Evolutionary conservation across 2,329 filamentous ascomycete species (phyloP).

Genomic region (Diaporthe citri): DNA sequence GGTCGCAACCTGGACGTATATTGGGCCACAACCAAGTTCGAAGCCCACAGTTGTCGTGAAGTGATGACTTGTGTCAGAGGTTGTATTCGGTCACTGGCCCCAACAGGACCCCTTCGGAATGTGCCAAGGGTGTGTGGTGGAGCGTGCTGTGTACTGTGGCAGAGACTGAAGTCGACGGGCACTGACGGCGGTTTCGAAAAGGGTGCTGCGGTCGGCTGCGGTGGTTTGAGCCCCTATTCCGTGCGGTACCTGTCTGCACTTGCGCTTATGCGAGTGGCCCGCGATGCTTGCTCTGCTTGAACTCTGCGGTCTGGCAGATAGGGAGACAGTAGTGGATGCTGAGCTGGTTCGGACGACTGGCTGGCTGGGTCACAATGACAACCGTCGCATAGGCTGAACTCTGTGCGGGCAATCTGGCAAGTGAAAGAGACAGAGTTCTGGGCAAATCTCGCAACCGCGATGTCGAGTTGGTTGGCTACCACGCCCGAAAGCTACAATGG

Average conservation of each 20-base stretch:
- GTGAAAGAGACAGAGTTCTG: slow-evolving; percentile 2
- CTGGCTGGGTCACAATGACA: slow-evolving; percentile 13
- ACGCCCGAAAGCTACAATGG: slow-evolving; percentile 1
- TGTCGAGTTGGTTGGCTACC: slow-evolving; percentile 21
- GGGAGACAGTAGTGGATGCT: background rate
- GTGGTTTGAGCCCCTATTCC: slow-evolving; percentile 39
- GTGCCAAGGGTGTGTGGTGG: slow-evolving; percentile 27
- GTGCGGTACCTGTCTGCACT: slow-evolving; percentile 26
- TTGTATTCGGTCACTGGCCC: slow-evolving; percentile 5
- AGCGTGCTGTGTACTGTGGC: background rate
- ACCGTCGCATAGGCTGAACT: slow-evolving; percentile 7
- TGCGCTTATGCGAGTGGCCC: slow-evolving; percentile 12
- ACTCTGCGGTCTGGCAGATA: background rate
- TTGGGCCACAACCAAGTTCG: slow-evolving; percentile 24
- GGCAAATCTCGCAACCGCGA: slow-evolving; percentile 15
- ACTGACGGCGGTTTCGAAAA: slow-evolving; percentile 36
- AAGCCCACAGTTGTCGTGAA: slow-evolving; percentile 28
- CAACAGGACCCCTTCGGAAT: slow-evolving; percentile 17
- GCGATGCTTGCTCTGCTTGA: slow-evolving; percentile 19
- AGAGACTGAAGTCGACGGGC: slow-evolving; percentile 22
- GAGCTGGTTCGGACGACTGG: slow-evolving; percentile 12
- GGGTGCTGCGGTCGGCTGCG: slow-evolving; percentile 34
- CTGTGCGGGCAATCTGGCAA: slow-evolving; percentile 11
- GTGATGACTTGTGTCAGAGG: slow-evolving; percentile 12
- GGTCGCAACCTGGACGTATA: slow-evolving; percentile 32